Conservation (phyloP, 2,329 filamentous ascomycete species). For the Lachnellula suecica region DNA sequence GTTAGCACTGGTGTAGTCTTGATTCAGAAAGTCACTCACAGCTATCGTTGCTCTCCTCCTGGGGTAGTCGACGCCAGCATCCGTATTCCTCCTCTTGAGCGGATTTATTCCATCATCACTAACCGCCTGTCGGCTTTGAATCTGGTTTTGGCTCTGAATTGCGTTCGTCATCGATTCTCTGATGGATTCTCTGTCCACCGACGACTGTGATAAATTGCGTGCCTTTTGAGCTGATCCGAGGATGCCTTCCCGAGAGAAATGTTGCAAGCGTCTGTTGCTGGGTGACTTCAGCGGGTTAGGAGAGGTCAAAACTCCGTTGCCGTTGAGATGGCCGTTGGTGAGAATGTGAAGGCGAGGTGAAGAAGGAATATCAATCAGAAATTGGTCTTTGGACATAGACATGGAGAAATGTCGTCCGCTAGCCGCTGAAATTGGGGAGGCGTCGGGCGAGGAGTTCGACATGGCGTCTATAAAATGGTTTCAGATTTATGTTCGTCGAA, state of each 20-base stretch:
- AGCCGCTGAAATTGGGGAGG: slow-evolving; percentile 29
- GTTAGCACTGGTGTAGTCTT: slow-evolving; percentile 16
- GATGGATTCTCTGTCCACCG: slow-evolving; percentile 41
- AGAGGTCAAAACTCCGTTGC: slow-evolving; percentile 22
- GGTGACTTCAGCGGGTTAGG: slow-evolving; percentile 49
- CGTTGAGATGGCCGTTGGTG: slow-evolving; percentile 19
- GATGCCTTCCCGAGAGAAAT: slow-evolving; percentile 55
- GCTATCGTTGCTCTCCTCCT: slow-evolving; percentile 65
- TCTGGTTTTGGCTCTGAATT: slow-evolving; percentile 38
- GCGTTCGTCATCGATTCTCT: slow-evolving; percentile 35
- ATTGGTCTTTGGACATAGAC: slow-evolving; percentile 32
- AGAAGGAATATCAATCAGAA: slow-evolving; percentile 28
- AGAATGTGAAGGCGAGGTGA: slow-evolving; percentile 27
- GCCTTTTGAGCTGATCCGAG: slow-evolving; percentile 53
- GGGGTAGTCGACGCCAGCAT: slow-evolving; percentile 62
- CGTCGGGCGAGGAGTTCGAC: slow-evolving; percentile 31
- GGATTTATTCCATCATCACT: slow-evolving; percentile 57
- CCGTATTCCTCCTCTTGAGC: slow-evolving; percentile 61
- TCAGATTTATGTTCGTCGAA: slow-evolving; percentile 14
- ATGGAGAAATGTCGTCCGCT: slow-evolving; percentile 29
- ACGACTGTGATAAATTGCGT: slow-evolving; percentile 55
- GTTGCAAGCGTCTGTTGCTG: slow-evolving; percentile 42
- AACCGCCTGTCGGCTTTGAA: slow-evolving; percentile 38
- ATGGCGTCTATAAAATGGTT: slow-evolving; percentile 20
- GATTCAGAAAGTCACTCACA: slow-evolving; percentile 46